phyloP scores from a whole-genome alignment of 2,329 filamentous ascomycete genomes.

The Cercospora citrullina region DNA sequence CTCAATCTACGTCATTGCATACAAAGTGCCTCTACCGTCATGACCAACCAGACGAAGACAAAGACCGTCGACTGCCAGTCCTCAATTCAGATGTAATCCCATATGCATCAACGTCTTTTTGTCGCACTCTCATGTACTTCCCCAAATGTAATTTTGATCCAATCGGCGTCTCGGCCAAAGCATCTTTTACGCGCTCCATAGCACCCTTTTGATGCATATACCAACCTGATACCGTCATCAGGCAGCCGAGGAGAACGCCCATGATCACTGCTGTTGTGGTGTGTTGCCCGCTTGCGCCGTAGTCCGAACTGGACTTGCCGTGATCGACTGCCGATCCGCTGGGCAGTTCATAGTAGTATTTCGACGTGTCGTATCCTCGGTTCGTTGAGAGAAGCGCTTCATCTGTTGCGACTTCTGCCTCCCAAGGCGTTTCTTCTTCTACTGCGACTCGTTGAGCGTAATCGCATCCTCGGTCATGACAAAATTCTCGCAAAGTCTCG shows the following conservation, averaged over 20 bases:
- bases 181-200: neutral
- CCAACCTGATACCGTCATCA: neutral
- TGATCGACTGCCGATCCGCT: neutral
- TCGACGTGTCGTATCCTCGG: conserved; percentile 38
- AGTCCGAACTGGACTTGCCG: neutral
- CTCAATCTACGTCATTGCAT: neutral
- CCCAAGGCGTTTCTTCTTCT: conserved; percentile 30
- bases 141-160: conserved; percentile 12
- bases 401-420: conserved; percentile 28
- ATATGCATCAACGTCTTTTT: conserved; percentile 2
- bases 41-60: neutral
- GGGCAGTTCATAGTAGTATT: conserved; percentile 34
- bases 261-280: conserved; percentile 1
- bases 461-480: conserved; percentile 39
- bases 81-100: neutral
- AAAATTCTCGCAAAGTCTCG: conserved; percentile 32
- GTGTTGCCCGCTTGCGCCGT: neutral
- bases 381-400: conserved; percentile 34
- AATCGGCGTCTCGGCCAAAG: neutral
- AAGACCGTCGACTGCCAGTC: neutral
- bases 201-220: conserved; percentile 2
- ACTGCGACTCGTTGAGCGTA: conserved; percentile 26
- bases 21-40: neutral
- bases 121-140: conserved; percentile 12
- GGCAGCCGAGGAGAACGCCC: neutral